phyloP scores from a whole-genome alignment of 2,329 filamentous ascomycete species.

The Nemania serpens region DNA sequence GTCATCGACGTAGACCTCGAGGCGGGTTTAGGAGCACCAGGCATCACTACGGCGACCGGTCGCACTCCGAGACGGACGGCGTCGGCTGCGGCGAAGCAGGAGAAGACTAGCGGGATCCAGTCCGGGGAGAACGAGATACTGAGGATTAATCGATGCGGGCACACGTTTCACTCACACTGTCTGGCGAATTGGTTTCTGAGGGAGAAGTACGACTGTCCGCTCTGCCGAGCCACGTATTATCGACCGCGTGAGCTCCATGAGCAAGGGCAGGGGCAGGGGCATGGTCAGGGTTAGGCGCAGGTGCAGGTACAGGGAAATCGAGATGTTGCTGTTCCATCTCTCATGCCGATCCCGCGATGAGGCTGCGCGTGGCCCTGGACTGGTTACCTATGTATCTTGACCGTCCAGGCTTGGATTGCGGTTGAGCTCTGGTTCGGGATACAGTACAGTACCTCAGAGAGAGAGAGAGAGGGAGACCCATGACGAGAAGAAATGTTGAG shows the following conservation, averaged over 20 bases:
- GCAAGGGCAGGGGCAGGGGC: background rate
- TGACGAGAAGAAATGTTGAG: too few species aligned
- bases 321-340: background rate
- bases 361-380: background rate
- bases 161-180: slow-evolving; percentile 48
- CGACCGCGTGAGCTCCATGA: background rate
- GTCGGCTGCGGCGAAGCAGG: background rate
- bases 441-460: too few species aligned
- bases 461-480: too few species aligned
- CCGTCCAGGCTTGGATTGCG: background rate
- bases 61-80: too few species aligned
- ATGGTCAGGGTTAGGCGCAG: too few species aligned
- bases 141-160: slow-evolving; percentile 45
- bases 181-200: slow-evolving; percentile 47
- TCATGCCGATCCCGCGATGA: background rate
- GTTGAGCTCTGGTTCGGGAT: too few species aligned
- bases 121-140: slow-evolving; percentile 42
- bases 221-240: slow-evolving; percentile 46
- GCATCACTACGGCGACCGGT: background rate
- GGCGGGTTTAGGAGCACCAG: background rate
- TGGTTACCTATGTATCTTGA: background rate
- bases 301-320: background rate
- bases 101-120: slow-evolving; percentile 12
- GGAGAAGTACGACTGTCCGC: slow-evolving; percentile 45
- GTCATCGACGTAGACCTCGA: background rate